Base-by-base conservation (phyloP, 2,329 filamentous ascomycete species). In the Penicillium oxalicum region DNA sequence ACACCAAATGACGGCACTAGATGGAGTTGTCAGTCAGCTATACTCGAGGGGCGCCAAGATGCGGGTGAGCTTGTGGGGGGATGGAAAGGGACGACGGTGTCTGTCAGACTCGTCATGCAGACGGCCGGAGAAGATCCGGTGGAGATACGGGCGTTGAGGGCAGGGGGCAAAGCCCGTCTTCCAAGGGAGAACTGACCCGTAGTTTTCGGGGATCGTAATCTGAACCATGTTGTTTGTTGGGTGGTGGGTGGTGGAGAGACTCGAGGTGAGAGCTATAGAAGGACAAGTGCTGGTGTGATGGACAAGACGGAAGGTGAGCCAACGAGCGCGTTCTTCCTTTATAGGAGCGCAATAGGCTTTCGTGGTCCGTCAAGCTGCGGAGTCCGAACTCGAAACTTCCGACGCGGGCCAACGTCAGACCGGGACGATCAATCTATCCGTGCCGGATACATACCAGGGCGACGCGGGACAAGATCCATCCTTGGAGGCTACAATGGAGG, bases 1-100 rank as follows among this genome's bases (percentile, higher is more conserved):
- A 79, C 68, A 58, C 72, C 69, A 60, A 60, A 82, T 69, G 64
- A 80, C 77, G 62, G 77, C 77, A 66, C 81, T 83, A 44, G 11
- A 29, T 25, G 27, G 8, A 4, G 26, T 18, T 45, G 39, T 61
- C 27, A 55, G 41, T 9, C 8, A 18, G 18, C 12, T 9, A 18
- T 26, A 42, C n/a, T 36, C 9, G 42, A 27, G 13, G 9, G 18
- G 9, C 9, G 24, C 13, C 9, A 29, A 42, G 18, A 27, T 44
- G 42, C 32, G 35, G 18, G 5, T 24, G 18, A 26, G 28, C n/a
- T 13, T 27, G 8, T 27, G 7, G 39, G 26, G 7, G 6, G n/a
- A 29, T 2, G 3, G 39, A 6, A 41, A 18, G 39, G 8, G 2
- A 24, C 13, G 27, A 29, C 12, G 25, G 27, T 18, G 18, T 24